Percentiles rank a stretch among this genome's conserved stretches.
Conservation (phyloP, 1,284 basidiomycete species). For the Cutaneotrichosporon cavernicola region DNA sequence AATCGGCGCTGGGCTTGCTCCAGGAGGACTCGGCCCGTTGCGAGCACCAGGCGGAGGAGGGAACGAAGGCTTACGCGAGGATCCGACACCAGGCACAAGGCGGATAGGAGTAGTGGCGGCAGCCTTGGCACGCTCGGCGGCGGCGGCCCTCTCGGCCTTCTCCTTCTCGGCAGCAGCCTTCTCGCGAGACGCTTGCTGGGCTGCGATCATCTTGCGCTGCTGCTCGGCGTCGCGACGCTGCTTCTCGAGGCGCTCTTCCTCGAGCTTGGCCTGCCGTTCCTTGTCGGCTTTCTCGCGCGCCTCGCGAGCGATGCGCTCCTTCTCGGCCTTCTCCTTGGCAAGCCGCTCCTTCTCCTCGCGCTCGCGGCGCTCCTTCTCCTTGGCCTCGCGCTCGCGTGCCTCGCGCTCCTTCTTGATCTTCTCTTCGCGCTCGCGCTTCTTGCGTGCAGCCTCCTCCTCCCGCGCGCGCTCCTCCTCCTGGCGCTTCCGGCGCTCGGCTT, state of each 20-base stretch:
- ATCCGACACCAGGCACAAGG: constrained; percentile 15
- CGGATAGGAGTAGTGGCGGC: constrained; percentile 18
- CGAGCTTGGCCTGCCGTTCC: constrained; percentile 41
- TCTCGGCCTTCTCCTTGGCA: constrained; percentile 66
- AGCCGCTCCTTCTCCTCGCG: constrained; percentile 67
- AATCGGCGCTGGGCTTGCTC: neutral
- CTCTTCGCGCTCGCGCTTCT: constrained; percentile 66
- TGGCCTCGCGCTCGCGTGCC: constrained; percentile 53
- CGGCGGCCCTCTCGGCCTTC: constrained; percentile 29
- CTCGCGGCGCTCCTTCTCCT: constrained; percentile 55
- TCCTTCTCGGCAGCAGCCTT: constrained; percentile 36
- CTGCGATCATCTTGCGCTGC: constrained; percentile 43
- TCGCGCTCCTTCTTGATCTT: constrained; percentile 60
- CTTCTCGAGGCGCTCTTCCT: constrained; percentile 41
- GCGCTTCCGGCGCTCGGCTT: constrained; percentile 56
- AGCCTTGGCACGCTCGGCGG: constrained; percentile 17
- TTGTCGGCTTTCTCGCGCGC: constrained; percentile 44
- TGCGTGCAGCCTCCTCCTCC: constrained; percentile 60
- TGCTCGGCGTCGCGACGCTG: constrained; percentile 41
- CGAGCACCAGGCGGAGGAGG: constrained; percentile 21
- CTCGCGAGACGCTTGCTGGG: constrained; percentile 45
- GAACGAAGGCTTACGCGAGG: constrained; percentile 15
- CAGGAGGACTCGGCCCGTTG: constrained; percentile 33
- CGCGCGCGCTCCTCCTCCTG: constrained; percentile 56
- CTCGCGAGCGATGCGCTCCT: constrained; percentile 47